Percentiles rank a stretch among this genome's conserved stretches.
Conservation (phyloP, 139 green algal species). For the Chlamydomonas sphaeroides region DNA sequence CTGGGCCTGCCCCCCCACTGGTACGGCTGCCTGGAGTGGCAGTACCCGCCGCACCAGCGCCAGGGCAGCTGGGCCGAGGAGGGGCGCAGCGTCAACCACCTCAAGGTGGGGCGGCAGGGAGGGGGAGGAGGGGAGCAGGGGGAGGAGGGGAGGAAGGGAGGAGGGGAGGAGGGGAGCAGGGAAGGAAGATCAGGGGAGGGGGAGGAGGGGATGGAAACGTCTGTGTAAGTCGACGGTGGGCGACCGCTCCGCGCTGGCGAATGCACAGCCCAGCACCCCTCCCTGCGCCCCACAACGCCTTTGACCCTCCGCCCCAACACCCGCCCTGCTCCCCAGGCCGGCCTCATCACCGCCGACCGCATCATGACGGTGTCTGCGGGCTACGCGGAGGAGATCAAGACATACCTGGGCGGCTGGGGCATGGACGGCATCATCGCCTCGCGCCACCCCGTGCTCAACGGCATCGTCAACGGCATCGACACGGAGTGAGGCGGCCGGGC, state of each 20-base stretch:
- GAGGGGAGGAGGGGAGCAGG: too few relatives aligned
- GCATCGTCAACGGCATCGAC: slow-evolving; percentile 90
- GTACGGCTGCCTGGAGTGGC: slow-evolving; percentile 89
- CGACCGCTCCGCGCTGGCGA: too few relatives aligned
- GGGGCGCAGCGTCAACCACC: slow-evolving; percentile 82
- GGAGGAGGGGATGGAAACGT: too few relatives aligned
- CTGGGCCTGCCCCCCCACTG: slow-evolving; percentile 83
- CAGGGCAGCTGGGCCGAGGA: slow-evolving; percentile 85
- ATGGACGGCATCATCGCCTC: slow-evolving; percentile 64
- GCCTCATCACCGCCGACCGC: slow-evolving; percentile 81
- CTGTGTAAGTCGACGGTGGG: too few relatives aligned
- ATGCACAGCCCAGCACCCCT: slow-evolving; percentile 12
- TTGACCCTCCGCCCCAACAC: not conserved
- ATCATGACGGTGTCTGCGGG: slow-evolving; percentile 83
- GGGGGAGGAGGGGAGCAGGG: too few relatives aligned
- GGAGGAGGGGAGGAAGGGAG: too few relatives aligned
- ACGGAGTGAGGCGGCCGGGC: slow-evolving; percentile 51
- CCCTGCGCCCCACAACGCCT: not conserved
- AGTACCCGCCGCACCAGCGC: slow-evolving; percentile 84
- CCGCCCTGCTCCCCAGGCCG: too few relatives aligned
- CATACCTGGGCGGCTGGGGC: slow-evolving; percentile 74
- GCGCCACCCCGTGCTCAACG: slow-evolving; percentile 73
- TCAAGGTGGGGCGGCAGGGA: slow-evolving; percentile 76
- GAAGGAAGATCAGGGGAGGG: too few relatives aligned
- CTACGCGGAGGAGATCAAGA: slow-evolving; percentile 84